Evolutionary conservation across 352 stramenopile species (phyloP).

Genomic region (Phytophthora sojae): DNA sequence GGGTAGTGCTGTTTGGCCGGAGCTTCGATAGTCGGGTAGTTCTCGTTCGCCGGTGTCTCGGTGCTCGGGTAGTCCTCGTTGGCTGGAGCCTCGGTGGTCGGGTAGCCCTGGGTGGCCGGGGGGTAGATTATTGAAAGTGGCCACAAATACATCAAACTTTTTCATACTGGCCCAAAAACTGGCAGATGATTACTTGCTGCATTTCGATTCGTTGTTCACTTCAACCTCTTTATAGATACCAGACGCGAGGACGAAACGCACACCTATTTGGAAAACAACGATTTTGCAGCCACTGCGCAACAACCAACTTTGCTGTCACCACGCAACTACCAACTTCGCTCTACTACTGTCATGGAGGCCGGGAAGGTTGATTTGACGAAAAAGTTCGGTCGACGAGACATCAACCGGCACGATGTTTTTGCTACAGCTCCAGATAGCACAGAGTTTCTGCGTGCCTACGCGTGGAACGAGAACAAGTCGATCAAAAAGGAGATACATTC

Average conservation of each 20-base stretch:
- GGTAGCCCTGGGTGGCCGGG: too few relatives aligned
- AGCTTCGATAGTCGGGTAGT: too few relatives aligned
- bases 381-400: not conserved
- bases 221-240: not conserved
- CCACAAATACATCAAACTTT: constrained; percentile 1
- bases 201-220: not conserved
- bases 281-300: not conserved
- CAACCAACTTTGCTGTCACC: not conserved
- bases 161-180: not conserved
- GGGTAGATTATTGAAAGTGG: constrained; percentile 2
- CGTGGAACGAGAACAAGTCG: constrained; percentile 19
- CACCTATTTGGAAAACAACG: not conserved
- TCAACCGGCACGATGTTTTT: constrained; percentile 9
- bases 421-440: not conserved
- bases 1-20: too few relatives aligned
- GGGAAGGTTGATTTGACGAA: constrained; percentile 1
- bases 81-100: too few relatives aligned
- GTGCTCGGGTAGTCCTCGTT: too few relatives aligned
- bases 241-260: not conserved
- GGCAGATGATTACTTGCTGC: not conserved
- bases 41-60: too few relatives aligned
- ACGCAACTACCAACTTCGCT: not conserved
- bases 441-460: constrained; percentile 1
- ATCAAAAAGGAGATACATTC: constrained; percentile 6
- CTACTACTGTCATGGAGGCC: not conserved